A percentile compares a stretch with the other conserved stretches of the same genome.
These are phyloP conservation scores for Zanthoxylum bungeanum DNA, from an alignment of 345 rosid genomes.

Conservation along the genomic window DNA sequence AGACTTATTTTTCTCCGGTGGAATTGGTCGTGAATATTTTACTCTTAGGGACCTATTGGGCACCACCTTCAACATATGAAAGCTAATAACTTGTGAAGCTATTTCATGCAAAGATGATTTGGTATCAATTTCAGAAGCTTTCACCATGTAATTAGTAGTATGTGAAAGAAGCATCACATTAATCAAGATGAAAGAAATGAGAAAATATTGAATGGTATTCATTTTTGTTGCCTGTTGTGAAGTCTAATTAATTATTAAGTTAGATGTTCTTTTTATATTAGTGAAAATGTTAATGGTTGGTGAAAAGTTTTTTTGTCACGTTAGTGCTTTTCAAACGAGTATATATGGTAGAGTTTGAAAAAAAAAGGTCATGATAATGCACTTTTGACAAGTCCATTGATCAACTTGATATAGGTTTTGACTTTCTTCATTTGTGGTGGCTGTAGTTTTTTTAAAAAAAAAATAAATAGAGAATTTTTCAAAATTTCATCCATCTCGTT, in stretches of 20 bases:
- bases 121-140: not conserved
- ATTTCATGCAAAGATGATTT: not conserved
- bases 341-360: no score
- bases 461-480: no score
- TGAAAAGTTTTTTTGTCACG: no score
- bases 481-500: no score
- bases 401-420: no score
- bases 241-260: no score
- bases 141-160: not conserved
- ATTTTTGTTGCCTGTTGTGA: not conserved
- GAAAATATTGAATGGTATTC: not conserved
- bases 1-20: not conserved
- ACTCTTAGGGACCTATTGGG: not conserved
- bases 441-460: no score
- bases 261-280: no score
- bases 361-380: no score
- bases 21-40: not conserved
- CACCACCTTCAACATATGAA: not conserved
- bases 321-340: not conserved
- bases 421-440: no score
- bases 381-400: no score
- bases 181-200: not conserved
- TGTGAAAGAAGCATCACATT: not conserved
- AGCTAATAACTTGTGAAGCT: not conserved
- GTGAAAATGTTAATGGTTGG: no score